Evolutionary conservation across 2,329 filamentous ascomycete species (phyloP), one percentile per base, ranked within the genome.

Genomic region (Tolypocladium amazonense): DNA sequence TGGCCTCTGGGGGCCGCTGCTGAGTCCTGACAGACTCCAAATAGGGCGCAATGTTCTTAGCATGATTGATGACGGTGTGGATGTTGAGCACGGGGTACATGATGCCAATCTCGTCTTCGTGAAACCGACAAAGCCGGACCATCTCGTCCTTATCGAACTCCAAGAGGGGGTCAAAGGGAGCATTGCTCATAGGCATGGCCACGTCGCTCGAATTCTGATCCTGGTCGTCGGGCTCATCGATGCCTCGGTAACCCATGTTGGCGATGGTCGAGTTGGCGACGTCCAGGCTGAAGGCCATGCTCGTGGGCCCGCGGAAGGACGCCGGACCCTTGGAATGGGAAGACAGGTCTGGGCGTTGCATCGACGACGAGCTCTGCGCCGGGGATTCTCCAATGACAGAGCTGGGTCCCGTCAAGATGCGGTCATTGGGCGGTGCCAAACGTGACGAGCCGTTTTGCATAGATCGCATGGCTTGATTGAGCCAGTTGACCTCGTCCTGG

Each of bases 61-160:
- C 86, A 70, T 96, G 89, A 7, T 79, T 77, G 43, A 89, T 85
- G 45, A 95, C 77, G 50, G 81, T 80, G 50, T 88, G 83, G 41
- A 96, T 88, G 65, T 90, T 83, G 55, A 96, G 73, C 4, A 96
- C 83, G 0, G 93, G 93, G 71, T 96, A 96, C 90, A 96, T 95
- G 67, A 93, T 83, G 52, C 90, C 90, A 67, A 95, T 87, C 70
- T 97, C 92, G 67, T 97, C 92, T 65, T 96, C 89, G 69, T 94
- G 93, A 0, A 95, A 78, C 18, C 84, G 81, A 64, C 90, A 90
- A 18, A 97, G 75, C 1, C 90, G 84, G 25, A 93, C 72, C 67
- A 94, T 90, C 69, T 97, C 92, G 41, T 92, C 85, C 67, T 88
- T 87, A 58, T 83, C 83, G 56, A 95, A 83, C 9, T 86, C 80